Evolutionary conservation across 257 asterid genomes (phyloP).

Genomic region (Gentiana macrophylla): DNA sequence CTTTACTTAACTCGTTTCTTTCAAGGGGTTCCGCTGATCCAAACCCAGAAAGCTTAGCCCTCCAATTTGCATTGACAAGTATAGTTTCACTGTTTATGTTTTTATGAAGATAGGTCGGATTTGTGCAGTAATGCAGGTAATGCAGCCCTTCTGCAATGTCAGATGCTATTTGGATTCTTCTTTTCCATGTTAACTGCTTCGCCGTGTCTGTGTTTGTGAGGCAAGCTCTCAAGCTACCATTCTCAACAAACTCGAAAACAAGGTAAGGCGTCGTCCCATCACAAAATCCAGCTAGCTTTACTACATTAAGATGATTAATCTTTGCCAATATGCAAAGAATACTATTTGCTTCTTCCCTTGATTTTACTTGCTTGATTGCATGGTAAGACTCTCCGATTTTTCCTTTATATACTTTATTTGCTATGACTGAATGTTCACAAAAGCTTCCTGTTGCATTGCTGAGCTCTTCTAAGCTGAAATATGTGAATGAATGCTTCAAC

Average conservation of each 20-base stretch:
- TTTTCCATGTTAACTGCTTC: slow-evolving; percentile 14
- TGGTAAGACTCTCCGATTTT: slow-evolving; percentile 7
- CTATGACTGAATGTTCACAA: slow-evolving; percentile 2
- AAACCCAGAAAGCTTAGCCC: slow-evolving; percentile 18
- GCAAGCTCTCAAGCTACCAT: slow-evolving; percentile 16
- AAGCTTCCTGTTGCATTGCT: slow-evolving; percentile 14
- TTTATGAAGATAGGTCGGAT: slow-evolving; percentile 18
- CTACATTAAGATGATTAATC: slow-evolving; percentile 17
- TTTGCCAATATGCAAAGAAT: slow-evolving; percentile 16
- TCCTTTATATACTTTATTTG: slow-evolving; percentile 9
- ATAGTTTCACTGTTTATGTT: slow-evolving; percentile 14
- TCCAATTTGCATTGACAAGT: slow-evolving; percentile 11
- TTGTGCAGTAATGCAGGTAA: slow-evolving; percentile 18
- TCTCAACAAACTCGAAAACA: slow-evolving; percentile 11
- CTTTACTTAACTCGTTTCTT: slow-evolving; percentile 2
- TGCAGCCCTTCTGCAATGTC: slow-evolving; percentile 22
- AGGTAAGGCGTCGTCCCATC: slow-evolving; percentile 12
- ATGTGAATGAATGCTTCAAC: slow-evolving; percentile 13
- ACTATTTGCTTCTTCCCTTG: slow-evolving; percentile 11
- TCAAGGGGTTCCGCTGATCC: slow-evolving; percentile 9
- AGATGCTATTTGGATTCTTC: slow-evolving; percentile 12
- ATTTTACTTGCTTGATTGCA: slow-evolving; percentile 14
- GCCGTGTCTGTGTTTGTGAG: slow-evolving; percentile 6
- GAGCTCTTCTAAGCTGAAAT: slow-evolving; percentile 12
- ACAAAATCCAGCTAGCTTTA: slow-evolving; percentile 19